Percentiles rank a stretch among this genome's conserved stretches.
These are phyloP conservation scores for Globisporangium uncinulatum DNA, from an alignment of 352 stramenopile species.

Conservation along the genomic window DNA sequence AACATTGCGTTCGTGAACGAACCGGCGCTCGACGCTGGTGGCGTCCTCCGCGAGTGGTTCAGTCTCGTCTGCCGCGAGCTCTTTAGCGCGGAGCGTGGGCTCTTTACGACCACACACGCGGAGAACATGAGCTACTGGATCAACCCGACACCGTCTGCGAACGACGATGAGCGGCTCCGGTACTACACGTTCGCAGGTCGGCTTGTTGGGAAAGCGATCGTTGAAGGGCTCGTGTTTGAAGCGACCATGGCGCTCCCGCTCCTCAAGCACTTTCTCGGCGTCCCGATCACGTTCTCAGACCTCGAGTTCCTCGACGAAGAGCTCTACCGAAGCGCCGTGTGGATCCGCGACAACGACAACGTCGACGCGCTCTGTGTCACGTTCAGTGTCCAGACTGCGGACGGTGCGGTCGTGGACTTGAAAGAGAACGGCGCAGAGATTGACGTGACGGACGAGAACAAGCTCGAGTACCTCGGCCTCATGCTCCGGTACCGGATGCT, in stretches of 20 bases:
- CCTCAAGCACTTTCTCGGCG: constrained; percentile 76
- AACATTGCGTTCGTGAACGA: constrained; percentile 75
- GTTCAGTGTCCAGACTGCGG: constrained; percentile 67
- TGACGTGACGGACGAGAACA: constrained; percentile 93
- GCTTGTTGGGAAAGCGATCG: constrained; percentile 97
- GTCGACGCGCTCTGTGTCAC: constrained; percentile 70
- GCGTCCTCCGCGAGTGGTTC: constrained; percentile 82
- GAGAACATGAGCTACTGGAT: constrained; percentile 85
- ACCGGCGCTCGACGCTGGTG: constrained; percentile 67
- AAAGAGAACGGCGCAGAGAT: constrained; percentile 87
- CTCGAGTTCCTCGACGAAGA: constrained; percentile 82
- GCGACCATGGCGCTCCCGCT: constrained; percentile 92
- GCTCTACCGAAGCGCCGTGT: constrained; percentile 63
- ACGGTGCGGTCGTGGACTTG: constrained; percentile 82
- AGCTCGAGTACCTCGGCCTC: constrained; percentile 92
- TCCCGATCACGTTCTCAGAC: constrained; percentile 84
- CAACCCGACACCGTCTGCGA: constrained; percentile 36
- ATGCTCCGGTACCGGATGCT: constrained; percentile 93
- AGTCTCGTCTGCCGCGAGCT: constrained; percentile 64
- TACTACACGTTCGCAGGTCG: constrained; percentile 96
- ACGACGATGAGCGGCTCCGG: constrained; percentile 65
- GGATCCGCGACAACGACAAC: constrained; percentile 67
- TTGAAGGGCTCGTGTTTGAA: constrained; percentile 96
- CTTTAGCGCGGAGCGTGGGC: constrained; percentile 58
- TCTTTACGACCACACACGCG: constrained; percentile 70